Percentiles rank a stretch among this genome's conserved stretches.
Evolutionary conservation across 2,329 filamentous ascomycete species (phyloP).

Genomic region (Gnomoniopsis sp.): DNA sequence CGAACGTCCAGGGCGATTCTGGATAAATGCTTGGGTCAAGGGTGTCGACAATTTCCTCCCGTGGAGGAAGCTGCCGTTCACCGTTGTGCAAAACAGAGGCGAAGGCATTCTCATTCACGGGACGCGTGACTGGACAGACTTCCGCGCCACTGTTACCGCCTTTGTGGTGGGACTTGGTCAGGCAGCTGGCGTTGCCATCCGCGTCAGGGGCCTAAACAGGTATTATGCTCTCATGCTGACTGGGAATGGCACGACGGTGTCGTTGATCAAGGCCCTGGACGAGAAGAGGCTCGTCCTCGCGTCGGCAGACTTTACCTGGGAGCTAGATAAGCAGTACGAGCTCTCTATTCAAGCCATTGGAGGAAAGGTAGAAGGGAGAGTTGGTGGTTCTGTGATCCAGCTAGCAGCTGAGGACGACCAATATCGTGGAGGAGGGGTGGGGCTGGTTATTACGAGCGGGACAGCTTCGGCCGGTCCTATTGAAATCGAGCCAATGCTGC

Average conservation of each 20-base stretch:
- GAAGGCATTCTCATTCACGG: constrained; percentile 30
- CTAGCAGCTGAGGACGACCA: constrained; percentile 20
- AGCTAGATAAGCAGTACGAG: constrained; percentile 20
- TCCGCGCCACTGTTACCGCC: constrained; percentile 19
- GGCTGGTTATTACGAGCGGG: constrained; percentile 21
- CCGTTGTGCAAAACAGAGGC: constrained; percentile 26
- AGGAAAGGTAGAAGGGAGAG: background rate
- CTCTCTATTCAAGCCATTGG: constrained; percentile 14
- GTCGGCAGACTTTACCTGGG: constrained; percentile 20
- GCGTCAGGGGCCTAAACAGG: constrained; percentile 28
- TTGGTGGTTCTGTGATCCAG: constrained; percentile 4
- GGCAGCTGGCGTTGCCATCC: constrained; percentile 23
- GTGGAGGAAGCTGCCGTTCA: constrained; percentile 20
- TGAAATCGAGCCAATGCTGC: constrained; percentile 7
- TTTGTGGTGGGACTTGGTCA: constrained; percentile 25
- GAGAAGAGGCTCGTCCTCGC: constrained; percentile 19
- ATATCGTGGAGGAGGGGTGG: constrained; percentile 22
- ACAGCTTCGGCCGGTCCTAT: constrained; percentile 20
- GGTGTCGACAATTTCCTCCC: constrained; percentile 22
- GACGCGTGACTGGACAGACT: constrained; percentile 31
- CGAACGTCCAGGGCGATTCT: constrained; percentile 20
- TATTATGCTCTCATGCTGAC: constrained; percentile 27
- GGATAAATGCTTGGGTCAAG: constrained; percentile 27
- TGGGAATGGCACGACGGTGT: constrained; percentile 11
- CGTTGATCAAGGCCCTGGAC: constrained; percentile 23